phyloP scores from a whole-genome alignment of 2,329 filamentous ascomycete genomes.

The Rhynchosporium secalis region DNA sequence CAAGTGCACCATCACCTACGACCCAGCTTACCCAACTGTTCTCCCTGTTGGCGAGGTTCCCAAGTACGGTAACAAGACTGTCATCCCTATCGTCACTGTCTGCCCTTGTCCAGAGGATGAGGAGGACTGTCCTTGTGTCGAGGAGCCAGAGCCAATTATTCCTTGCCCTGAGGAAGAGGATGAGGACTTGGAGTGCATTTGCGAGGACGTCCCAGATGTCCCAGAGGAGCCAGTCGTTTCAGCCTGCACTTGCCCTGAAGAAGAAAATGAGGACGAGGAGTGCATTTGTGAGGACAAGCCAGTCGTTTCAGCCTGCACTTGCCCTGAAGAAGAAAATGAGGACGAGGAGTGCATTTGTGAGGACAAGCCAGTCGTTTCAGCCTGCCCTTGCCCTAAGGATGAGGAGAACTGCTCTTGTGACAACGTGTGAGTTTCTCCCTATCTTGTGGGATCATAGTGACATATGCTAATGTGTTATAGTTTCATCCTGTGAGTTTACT shows the following conservation, averaged over 20 bases:
- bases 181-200: no score
- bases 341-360: no score
- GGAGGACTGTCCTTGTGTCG: background rate
- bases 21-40: slow-evolving; percentile 13
- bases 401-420: background rate
- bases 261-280: no score
- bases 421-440: background rate
- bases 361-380: background rate
- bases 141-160: background rate
- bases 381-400: background rate
- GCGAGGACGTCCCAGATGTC: no score
- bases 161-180: no score
- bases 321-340: no score
- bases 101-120: slow-evolving; percentile 2
- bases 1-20: slow-evolving; percentile 25
- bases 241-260: no score
- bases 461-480: background rate
- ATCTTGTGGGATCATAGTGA: background rate
- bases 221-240: no score
- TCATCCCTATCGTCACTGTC: background rate
- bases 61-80: slow-evolving; percentile 12
- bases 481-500: background rate
- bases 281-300: no score
- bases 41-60: slow-evolving; percentile 11
- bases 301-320: no score